These are phyloP conservation scores for Maudiozyma humilis DNA, from an alignment of 1,139 yeast species.

Conservation along the genomic window DNA sequence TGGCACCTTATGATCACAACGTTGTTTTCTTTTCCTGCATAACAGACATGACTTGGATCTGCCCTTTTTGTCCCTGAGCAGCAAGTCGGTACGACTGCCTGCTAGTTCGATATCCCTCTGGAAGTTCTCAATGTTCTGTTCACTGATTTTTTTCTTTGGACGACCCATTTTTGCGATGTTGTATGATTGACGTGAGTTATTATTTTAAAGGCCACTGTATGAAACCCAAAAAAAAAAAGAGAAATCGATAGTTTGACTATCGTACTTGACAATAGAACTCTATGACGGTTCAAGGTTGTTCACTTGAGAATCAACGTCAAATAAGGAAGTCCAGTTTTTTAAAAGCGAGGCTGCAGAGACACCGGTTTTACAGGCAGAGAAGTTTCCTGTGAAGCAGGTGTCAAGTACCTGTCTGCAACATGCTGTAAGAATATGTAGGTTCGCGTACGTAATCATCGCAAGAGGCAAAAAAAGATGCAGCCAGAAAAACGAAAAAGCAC, in stretches of 20 bases:
- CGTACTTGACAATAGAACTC: neutral
- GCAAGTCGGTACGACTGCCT: conserved; percentile 23
- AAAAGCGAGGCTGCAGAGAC: too few species aligned
- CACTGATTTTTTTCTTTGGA: conserved; percentile 31
- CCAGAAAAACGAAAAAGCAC: neutral
- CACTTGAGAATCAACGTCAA: neutral
- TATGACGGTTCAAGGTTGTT: neutral
- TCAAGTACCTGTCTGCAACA: neutral
- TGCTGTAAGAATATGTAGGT: conserved; percentile 3
- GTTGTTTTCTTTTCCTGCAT: conserved; percentile 47
- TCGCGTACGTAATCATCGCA: conserved; percentile 3
- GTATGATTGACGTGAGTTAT: neutral
- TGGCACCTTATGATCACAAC: conserved; percentile 54
- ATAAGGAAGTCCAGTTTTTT: too few species aligned
- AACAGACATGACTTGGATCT: conserved; percentile 45
- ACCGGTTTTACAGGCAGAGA: too few species aligned
- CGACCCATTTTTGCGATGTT: conserved; percentile 26
- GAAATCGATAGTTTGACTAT: neutral
- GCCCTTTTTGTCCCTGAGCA: conserved; percentile 37
- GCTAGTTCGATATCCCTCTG: conserved; percentile 31
- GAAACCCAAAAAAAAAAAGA: neutral
- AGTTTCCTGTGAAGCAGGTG: neutral
- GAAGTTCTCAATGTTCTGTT: conserved; percentile 28
- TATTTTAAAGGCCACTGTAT: neutral
- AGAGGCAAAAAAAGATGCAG: neutral